Conservation (phyloP, 768 basidiomycete genomes). For the Calocera viscosa region DNA sequence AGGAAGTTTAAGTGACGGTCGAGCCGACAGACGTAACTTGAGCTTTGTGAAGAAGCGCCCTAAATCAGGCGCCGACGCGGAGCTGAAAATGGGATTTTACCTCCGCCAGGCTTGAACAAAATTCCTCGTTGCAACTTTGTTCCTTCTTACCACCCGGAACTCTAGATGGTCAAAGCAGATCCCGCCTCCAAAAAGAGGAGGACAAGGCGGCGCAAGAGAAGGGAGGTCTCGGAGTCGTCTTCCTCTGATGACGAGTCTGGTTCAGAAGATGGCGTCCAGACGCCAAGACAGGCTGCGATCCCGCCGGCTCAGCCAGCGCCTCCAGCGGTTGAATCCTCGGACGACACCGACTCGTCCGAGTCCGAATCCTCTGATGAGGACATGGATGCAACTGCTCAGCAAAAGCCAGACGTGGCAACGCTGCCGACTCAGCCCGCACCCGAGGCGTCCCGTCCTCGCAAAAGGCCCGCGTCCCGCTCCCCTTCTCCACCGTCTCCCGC, state of each 20-base stretch:
- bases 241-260: neutral
- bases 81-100: neutral
- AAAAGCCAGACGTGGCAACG: neutral
- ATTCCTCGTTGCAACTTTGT: neutral
- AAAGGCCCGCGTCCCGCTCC: conserved; percentile 22
- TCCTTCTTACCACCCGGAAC: neutral
- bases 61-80: neutral
- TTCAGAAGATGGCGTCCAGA: neutral
- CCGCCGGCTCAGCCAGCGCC: neutral
- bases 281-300: neutral
- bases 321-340: neutral
- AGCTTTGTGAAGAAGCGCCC: neutral
- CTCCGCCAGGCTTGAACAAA: neutral
- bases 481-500: conserved; percentile 25
- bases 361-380: neutral
- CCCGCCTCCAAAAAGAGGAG: neutral
- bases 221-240: neutral
- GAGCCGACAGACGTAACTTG: no score
- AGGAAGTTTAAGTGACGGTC: no score
- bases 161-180: neutral
- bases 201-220: conserved; percentile 1
- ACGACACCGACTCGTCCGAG: neutral
- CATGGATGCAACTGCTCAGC: neutral
- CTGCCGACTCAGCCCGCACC: neutral
- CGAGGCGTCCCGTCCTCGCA: neutral